phyloP scores from a whole-genome alignment of 345 rosid genomes.

The Citrus unshiu region DNA sequence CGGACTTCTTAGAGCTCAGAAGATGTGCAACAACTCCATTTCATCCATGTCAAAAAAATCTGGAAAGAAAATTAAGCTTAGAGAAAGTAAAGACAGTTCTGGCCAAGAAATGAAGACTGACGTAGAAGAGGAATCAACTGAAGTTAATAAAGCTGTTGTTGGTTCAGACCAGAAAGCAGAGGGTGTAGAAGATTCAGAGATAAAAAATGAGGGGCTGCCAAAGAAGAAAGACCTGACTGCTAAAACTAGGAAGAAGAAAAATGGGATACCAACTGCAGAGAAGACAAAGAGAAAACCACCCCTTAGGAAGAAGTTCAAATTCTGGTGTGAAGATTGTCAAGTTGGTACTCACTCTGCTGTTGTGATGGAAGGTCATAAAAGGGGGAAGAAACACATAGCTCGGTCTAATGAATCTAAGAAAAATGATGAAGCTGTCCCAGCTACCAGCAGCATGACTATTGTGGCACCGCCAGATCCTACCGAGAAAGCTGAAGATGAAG shows the following conservation, averaged over 20 bases:
- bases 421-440: conserved; percentile 1
- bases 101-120: conserved; percentile 6
- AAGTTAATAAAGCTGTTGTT: conserved; percentile 6
- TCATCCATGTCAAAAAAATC: conserved; percentile 9
- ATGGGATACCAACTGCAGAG: neutral
- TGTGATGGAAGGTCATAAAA: conserved; percentile 43
- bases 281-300: conserved; percentile 8
- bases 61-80: neutral
- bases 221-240: neutral
- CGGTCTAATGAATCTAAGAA: conserved; percentile 17
- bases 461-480: neutral
- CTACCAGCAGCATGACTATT: neutral
- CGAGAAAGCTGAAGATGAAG: neutral
- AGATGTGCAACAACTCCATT: conserved; percentile 1
- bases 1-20: conserved; percentile 20
- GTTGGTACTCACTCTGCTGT: conserved; percentile 24
- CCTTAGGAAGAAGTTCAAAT: conserved; percentile 17
- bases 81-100: neutral
- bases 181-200: conserved; percentile 4
- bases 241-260: neutral
- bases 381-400: conserved; percentile 52
- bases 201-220: neutral
- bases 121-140: neutral
- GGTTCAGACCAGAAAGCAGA: conserved; percentile 14
- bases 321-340: conserved; percentile 57